Base-by-base conservation (phyloP, 164 flowering plant genomes). In the Piper longum region DNA sequence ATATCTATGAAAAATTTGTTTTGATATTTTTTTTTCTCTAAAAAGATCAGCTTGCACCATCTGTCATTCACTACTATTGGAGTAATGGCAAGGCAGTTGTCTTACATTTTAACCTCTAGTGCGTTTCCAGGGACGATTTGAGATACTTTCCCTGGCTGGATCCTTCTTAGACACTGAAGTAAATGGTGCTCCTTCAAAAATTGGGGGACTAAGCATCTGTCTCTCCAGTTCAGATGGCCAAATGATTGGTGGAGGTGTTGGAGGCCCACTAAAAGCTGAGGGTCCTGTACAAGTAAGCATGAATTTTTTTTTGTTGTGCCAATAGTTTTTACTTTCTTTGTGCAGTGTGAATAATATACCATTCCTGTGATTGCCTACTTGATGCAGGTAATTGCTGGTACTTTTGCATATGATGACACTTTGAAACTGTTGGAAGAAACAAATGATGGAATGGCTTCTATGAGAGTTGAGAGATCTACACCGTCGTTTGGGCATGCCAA, bases 151-250 rank as follows among this genome's bases (percentile, higher is more conserved):
- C 18, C 82, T 91, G 3, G 78, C 83, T 48, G 97, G 97, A 72
- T 91, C 95, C 48, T 91, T 75, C 72, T 68, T 91, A n/a, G 88
- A 78, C 41, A 75, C 81, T 43, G 91, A 86, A 56, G 61, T 65
- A 61, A 91, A 88, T 42, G 95, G 85, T 43, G 69, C 78, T 17
- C 67, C 73, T n/a, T 75, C 78, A 43, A 79, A 26, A 73, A 76
- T 81, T 61, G 97, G 97, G 61, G 95, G 93, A 59, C 86, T 91
- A 42, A 88, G 93, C 75, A 82, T 84, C n/a, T 91, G 91, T 69
- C 76, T 91, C 17, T 77, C 85, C 52, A 78, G 78, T 67, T 61
- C 85, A 7, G 85, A 83, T 79, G 97, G 97, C 40, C 88, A 77
- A 71, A 83, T 91, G 43, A 71, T 91, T 66, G 97, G 96, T 57